These are phyloP conservation scores for Acacia melanoxylon DNA, from an alignment of 306 rosid genomes.

Conservation along the genomic window DNA sequence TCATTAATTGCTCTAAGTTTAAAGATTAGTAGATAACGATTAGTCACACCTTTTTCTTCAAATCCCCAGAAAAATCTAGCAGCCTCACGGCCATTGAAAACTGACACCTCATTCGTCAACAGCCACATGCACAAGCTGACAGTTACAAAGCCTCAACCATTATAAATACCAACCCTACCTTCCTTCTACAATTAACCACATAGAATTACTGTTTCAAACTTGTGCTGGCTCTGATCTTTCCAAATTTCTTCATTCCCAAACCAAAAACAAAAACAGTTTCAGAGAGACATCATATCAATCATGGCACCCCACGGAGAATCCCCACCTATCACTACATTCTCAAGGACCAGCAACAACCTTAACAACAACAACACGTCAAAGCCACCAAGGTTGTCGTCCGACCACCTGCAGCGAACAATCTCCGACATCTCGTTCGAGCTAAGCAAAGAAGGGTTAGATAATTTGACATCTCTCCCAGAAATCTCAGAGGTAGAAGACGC, in stretches of 20 bases:
- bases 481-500: conserved; percentile 80
- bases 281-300: background rate
- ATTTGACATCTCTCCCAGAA: conserved; percentile 46
- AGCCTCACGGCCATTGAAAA: conserved; percentile 50
- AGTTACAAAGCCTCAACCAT: conserved; percentile 14
- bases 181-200: conserved; percentile 7
- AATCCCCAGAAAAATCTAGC: conserved; percentile 49
- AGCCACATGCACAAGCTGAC: conserved; percentile 48
- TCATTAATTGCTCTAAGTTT: background rate
- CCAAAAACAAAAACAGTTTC: background rate
- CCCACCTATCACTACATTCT: conserved; percentile 25
- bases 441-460: conserved; percentile 41
- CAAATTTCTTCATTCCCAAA: background rate
- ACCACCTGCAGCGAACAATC: conserved; percentile 61
- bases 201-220: conserved; percentile 8
- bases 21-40: background rate
- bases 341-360: conserved; percentile 32
- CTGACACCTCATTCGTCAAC: conserved; percentile 45
- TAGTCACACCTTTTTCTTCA: conserved; percentile 41
- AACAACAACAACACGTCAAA: conserved; percentile 26
- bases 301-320: conserved; percentile 90
- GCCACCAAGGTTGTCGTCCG: conserved; percentile 59
- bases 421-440: conserved; percentile 82
- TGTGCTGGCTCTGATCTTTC: background rate
- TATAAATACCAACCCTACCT: conserved; percentile 54